phyloP scores from a whole-genome alignment of 495 filamentous ascomycete species.

The Penicillium antarcticum region DNA sequence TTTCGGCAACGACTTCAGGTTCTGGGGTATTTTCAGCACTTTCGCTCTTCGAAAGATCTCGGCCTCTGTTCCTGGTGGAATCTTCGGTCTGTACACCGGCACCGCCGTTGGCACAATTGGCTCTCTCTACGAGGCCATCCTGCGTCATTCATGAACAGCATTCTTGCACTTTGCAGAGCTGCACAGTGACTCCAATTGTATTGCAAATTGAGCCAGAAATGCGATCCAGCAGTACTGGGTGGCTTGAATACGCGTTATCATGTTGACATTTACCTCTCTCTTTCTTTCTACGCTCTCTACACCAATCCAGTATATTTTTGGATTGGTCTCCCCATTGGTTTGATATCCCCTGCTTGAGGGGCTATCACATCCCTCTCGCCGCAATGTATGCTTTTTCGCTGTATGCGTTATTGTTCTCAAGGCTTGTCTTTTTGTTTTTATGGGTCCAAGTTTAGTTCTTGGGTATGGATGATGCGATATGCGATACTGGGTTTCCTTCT shows the following conservation, averaged over 20 bases:
- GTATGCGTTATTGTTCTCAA: conserved; percentile 2
- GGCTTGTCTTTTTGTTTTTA: conserved; percentile 7
- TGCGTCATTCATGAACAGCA: conserved; percentile 58
- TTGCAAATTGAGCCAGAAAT: conserved; percentile 1
- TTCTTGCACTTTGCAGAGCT: conserved; percentile 13
- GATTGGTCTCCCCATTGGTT: conserved; percentile 9
- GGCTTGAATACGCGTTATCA: neutral
- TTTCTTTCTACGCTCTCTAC: neutral
- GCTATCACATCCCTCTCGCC: neutral
- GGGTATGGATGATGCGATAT: conserved; percentile 27
- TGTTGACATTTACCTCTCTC: neutral
- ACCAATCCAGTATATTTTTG: neutral
- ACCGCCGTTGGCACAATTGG: conserved; percentile 65
- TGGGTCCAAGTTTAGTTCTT: conserved; percentile 12
- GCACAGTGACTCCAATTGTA: conserved; percentile 14
- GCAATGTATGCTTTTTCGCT: conserved; percentile 6
- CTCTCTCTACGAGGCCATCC: conserved; percentile 78
- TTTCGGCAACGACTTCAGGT: conserved; percentile 66
- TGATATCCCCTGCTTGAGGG: conserved; percentile 23
- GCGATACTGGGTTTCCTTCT: conserved; percentile 13
- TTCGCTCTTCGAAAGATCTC: conserved; percentile 60
- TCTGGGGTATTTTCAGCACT: conserved; percentile 58
- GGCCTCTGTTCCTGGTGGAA: conserved; percentile 65
- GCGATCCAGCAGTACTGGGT: neutral
- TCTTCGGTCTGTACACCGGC: conserved; percentile 62